Evolutionary conservation across 768 basidiomycete species (phyloP).

Genomic region (Boletus tylopilopsis): DNA sequence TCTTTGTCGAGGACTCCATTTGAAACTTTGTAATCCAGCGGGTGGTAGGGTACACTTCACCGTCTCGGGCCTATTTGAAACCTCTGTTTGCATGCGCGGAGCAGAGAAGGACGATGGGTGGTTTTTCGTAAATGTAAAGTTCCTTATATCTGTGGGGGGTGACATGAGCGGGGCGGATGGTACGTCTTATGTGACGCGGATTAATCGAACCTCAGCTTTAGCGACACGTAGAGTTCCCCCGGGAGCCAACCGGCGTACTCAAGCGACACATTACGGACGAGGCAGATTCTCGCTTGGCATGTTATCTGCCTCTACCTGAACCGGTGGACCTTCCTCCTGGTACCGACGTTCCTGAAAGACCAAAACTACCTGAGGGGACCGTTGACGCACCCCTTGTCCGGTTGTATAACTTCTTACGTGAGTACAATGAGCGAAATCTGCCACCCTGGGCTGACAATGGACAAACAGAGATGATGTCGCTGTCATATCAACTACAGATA

Average conservation of each 20-base stretch:
- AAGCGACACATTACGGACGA: constrained; percentile 70
- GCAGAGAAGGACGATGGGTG: constrained; percentile 69
- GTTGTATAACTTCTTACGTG: constrained; percentile 86
- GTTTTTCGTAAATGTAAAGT: constrained; percentile 81
- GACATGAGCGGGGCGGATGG: constrained; percentile 73
- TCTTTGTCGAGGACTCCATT: constrained; percentile 10
- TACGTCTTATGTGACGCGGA: constrained; percentile 19
- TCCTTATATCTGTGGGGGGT: constrained; percentile 68
- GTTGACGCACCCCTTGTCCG: constrained; percentile 84
- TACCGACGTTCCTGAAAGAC: constrained; percentile 38
- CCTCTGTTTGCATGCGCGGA: constrained; percentile 70
- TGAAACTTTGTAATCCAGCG: constrained; percentile 38
- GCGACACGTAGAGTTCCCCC: constrained; percentile 60
- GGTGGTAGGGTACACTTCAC: constrained; percentile 79
- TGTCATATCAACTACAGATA: constrained; percentile 91
- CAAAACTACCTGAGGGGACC: constrained; percentile 53
- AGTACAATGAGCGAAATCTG: constrained; percentile 26
- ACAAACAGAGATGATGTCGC: constrained; percentile 76
- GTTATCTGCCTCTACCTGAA: constrained; percentile 51
- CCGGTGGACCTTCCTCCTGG: constrained; percentile 40
- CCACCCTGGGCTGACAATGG: background rate
- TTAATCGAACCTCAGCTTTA: background rate
- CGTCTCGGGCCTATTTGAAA: constrained; percentile 68
- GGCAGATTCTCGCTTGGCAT: constrained; percentile 63
- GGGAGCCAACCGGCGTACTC: constrained; percentile 56